Conservation (phyloP, 1,139 yeast genomes). For the Scheffersomyces titani region DNA sequence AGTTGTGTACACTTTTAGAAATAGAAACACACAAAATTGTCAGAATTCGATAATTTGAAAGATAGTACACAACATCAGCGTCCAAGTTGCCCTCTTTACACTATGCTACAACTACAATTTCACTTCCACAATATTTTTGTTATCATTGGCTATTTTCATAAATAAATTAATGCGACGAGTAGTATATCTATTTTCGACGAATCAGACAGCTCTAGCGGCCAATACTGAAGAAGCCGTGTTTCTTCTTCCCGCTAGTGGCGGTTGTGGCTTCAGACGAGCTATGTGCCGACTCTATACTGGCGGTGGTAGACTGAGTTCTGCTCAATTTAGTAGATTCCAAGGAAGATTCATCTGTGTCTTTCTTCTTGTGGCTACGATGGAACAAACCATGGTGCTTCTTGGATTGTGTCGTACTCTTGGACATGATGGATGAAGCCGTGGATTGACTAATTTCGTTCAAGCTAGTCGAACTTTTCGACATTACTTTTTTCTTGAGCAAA, state of each 20-base stretch:
- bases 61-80: too few species aligned
- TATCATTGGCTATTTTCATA: neutral
- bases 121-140: neutral
- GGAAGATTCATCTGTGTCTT: conserved; percentile 13
- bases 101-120: neutral
- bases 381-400: conserved; percentile 28
- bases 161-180: neutral
- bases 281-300: conserved; percentile 19
- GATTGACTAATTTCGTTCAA: conserved; percentile 2
- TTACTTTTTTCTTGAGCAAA: neutral
- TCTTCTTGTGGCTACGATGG: conserved; percentile 16
- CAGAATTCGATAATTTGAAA: too few species aligned
- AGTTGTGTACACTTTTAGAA: too few species aligned
- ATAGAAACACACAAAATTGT: too few species aligned
- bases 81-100: neutral
- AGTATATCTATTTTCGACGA: neutral
- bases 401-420: conserved; percentile 4
- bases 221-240: conserved; percentile 14
- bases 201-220: neutral
- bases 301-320: conserved; percentile 16
- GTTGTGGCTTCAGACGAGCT: conserved; percentile 13
- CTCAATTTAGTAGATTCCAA: conserved; percentile 11
- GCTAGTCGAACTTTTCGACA: neutral
- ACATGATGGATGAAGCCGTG: conserved; percentile 12
- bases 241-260: conserved; percentile 12